Base-by-base conservation (phyloP, 306 rosid genomes). In the Quercus aquifolioides region DNA sequence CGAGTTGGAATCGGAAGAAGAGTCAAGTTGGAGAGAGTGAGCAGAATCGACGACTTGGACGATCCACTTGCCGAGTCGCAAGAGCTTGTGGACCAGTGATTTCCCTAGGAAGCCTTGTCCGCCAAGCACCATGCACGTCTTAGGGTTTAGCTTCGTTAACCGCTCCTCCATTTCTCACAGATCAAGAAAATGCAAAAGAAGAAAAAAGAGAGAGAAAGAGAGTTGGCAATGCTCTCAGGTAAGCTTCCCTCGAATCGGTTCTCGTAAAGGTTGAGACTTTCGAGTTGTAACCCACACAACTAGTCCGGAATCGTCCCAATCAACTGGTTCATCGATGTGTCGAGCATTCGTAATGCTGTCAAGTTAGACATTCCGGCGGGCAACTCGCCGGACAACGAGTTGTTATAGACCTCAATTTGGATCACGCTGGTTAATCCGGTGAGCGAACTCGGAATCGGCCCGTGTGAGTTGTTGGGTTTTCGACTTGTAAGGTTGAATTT, bases 371-470 rank as follows among this genome's bases (percentile, higher is more conserved):
- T 79, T 81, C 95, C 94, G 15, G 11, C 49, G 0, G 97, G 97
- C 2, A 94, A 55, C 76, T 63, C 82, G 14, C 97, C 97, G 73
- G 97, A 82, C 56, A 94, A 35, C 3, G 94, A 82, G 87, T 94
- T 94, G 57, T 89, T 90, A 76, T 91, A 94, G 41, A 94, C 56
- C 86, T 94, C 99, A 86, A 94, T 80, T 89, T 94, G 97, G 3
- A 63, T 71, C 28, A 88, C 76, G 65, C 88, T 79, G 54, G 77
- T 43, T 81, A 94, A 67, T 54, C 31, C 88, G n/a, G 77, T 78
- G 46, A 94, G 63, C 11, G 91, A 84, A 51, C 71, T 69, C 71
- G 97, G 97, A 31, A 94, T 88, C 12, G 86, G 6, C 0, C 95
- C 97, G 8, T 74, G 55, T 18, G 92, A 86, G 5, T 73, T 78